These are phyloP conservation scores for Aspergillus quadricinctus DNA, from an alignment of 2,329 filamentous ascomycete genomes.

Conservation along the genomic window DNA sequence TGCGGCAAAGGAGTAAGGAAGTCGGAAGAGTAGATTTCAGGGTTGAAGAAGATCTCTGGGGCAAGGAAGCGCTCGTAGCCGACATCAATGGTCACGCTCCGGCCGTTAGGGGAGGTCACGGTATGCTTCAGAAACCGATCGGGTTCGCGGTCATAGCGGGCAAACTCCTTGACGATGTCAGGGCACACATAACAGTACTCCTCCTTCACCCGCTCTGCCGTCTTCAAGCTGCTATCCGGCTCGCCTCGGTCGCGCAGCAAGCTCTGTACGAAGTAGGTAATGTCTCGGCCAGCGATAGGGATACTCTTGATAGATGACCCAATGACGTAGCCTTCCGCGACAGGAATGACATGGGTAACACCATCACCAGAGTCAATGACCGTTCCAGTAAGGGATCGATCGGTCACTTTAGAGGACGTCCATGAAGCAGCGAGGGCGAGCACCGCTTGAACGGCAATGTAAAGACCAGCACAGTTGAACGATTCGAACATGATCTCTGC, in stretches of 20 bases:
- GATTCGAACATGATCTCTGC: slow-evolving; percentile 99
- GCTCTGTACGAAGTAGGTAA: slow-evolving; percentile 98
- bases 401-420: slow-evolving; percentile 97
- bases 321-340: slow-evolving; percentile 98
- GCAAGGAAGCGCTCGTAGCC: slow-evolving; percentile 97
- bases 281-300: slow-evolving; percentile 94
- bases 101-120: slow-evolving; percentile 79
- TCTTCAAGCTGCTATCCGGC: slow-evolving; percentile 94
- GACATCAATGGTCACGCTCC: slow-evolving; percentile 80
- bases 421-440: slow-evolving; percentile 94
- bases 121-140: slow-evolving; percentile 87
- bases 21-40: slow-evolving; percentile 98
- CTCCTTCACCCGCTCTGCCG: slow-evolving; percentile 96
- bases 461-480: slow-evolving; percentile 98
- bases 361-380: slow-evolving; percentile 98
- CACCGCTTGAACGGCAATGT: slow-evolving; percentile 97
- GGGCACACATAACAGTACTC: slow-evolving; percentile 98
- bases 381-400: slow-evolving; percentile 91
- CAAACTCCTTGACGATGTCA: slow-evolving; percentile 98
- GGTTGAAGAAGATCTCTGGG: slow-evolving; percentile 99
- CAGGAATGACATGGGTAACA: slow-evolving; percentile 98
- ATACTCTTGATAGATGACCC: slow-evolving; percentile 99
- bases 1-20: slow-evolving; percentile 92
- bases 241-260: slow-evolving; percentile 93
- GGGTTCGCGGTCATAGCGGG: slow-evolving; percentile 87